These are phyloP conservation scores for Trametes sanguinea DNA, from an alignment of 768 basidiomycete genomes.

Conservation along the genomic window DNA sequence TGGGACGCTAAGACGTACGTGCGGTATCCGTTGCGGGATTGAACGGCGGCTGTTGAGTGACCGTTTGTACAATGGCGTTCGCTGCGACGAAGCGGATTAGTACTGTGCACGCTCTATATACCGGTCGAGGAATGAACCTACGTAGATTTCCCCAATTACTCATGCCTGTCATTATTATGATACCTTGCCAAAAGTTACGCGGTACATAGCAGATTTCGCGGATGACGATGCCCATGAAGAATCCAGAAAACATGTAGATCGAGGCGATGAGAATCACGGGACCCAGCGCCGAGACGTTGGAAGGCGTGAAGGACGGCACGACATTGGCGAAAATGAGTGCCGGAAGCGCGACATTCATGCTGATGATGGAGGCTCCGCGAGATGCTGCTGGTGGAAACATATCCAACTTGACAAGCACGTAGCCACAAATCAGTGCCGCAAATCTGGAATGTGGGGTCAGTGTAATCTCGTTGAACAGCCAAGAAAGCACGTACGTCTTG, in stretches of 20 bases:
- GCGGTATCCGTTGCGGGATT: conserved; percentile 41
- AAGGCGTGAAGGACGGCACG: conserved; percentile 46
- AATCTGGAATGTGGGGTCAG: conserved; percentile 22
- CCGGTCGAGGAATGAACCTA: conserved; percentile 19
- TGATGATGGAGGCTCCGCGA: conserved; percentile 42
- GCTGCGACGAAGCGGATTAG: conserved; percentile 28
- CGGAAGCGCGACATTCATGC: conserved; percentile 49
- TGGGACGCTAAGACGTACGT: conserved; percentile 31
- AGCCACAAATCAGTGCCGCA: conserved; percentile 40
- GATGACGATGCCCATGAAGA: conserved; percentile 41
- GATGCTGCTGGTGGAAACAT: conserved; percentile 42
- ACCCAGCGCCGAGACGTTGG: conserved; percentile 48
- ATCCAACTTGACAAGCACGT: conserved; percentile 38
- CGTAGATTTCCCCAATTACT: conserved; percentile 54
- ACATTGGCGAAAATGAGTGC: conserved; percentile 50
- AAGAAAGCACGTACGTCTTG: conserved; percentile 26
- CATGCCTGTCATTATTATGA: conserved; percentile 41
- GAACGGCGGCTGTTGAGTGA: conserved; percentile 45
- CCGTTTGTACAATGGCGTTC: conserved; percentile 46
- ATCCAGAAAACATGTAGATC: conserved; percentile 39
- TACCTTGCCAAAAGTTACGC: conserved; percentile 49
- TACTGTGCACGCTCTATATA: background rate
- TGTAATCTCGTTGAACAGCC: too few species aligned
- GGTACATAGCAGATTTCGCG: conserved; percentile 51
- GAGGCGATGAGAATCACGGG: conserved; percentile 45